Base-by-base conservation (phyloP, 129 eudicot genomes). In the Deinandra increscens region DNA sequence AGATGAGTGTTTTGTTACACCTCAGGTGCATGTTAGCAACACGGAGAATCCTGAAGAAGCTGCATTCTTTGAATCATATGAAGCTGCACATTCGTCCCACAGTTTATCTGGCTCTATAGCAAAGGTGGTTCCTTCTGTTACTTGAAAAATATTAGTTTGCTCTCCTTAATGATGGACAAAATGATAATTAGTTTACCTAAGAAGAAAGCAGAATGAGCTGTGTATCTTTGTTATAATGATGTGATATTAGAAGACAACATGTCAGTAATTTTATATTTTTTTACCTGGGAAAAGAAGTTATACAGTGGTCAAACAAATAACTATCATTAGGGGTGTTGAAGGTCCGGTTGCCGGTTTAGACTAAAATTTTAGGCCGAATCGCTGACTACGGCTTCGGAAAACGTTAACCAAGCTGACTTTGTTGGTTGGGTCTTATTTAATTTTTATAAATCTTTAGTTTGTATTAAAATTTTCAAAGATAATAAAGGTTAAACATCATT, bases 11-110 rank as follows among this genome's bases (percentile, higher is more conserved):
- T 64, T 41, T 50, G 51, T 15, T 38, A 18, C 75, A 50, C 79
- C 15, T 77, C 86, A 93, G 98, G 99, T 93, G 78, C 86, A 80
- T 69, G 97, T 89, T 44, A 87, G 84, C 75, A 61, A 78, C 70
- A 83, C 77, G 6, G 95, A 84, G 53, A 89, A 93, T 72, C 83
- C 99, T 0, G 97, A 93, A 85, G 97, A 89, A 68, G 99, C 99
- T 45, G 81, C 93, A n/a, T 85, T 93, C 75, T 93, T 89, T 61
- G 99, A 93, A 72, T 93, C 99, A 43, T 93, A 69, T 78, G 97
- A 89, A 85, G 90, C 90, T 42, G 99, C 97, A 18, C 98, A 85
- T 68, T 87, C 99, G 9, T 75, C 84, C 59, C 99, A 87, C 77
- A 90, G 84, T 78, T 71, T 93, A 69, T 84, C 97, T 22, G 85